Percentiles rank a stretch among this genome's conserved stretches.
Conservation (phyloP, 2,329 filamentous ascomycete genomes). For the Colletotrichum neosansevieriae region DNA sequence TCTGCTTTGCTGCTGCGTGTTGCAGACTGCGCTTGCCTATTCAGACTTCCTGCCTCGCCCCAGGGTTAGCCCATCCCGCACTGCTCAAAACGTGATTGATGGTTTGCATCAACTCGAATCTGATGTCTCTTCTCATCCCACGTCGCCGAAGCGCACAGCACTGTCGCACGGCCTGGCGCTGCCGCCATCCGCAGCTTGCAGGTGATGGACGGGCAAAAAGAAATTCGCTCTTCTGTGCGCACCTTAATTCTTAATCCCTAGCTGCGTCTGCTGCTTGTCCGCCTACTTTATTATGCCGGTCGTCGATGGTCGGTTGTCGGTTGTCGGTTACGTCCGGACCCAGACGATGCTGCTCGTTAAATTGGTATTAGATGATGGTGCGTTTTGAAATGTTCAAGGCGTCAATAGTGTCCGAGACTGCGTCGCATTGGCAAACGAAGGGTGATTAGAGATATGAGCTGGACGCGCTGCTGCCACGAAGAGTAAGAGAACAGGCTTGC, state of each 20-base stretch:
- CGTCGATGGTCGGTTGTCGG: constrained; percentile 6
- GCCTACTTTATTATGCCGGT: constrained; percentile 8
- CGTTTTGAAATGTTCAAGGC: constrained; percentile 21
- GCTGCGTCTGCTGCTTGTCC: constrained; percentile 5
- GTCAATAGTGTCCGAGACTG: constrained; percentile 31
- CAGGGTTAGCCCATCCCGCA: constrained; percentile 22
- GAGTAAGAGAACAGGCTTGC: not conserved
- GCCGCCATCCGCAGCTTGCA: constrained; percentile 25
- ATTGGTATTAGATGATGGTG: constrained; percentile 5
- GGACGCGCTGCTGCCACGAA: constrained; percentile 9
- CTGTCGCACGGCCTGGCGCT: constrained; percentile 24
- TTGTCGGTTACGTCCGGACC: not conserved
- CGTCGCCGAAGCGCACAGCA: constrained; percentile 20
- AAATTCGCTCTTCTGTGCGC: constrained; percentile 29
- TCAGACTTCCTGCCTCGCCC: constrained; percentile 1
- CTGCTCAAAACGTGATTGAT: not conserved
- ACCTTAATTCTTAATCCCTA: constrained; percentile 13
- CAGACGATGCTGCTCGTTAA: constrained; percentile 11
- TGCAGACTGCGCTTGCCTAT: not conserved
- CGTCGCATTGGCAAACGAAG: not conserved
- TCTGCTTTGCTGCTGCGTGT: not conserved
- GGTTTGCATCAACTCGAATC: not conserved
- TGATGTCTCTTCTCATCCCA: constrained; percentile 32
- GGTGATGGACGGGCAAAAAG: constrained; percentile 10
- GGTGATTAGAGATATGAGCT: not conserved